Evolutionary conservation across 202 grass and related monocot genomes (phyloP), one percentile per base, ranked within the genome.

Genomic region (Bolboschoenoplectus hybrid): DNA sequence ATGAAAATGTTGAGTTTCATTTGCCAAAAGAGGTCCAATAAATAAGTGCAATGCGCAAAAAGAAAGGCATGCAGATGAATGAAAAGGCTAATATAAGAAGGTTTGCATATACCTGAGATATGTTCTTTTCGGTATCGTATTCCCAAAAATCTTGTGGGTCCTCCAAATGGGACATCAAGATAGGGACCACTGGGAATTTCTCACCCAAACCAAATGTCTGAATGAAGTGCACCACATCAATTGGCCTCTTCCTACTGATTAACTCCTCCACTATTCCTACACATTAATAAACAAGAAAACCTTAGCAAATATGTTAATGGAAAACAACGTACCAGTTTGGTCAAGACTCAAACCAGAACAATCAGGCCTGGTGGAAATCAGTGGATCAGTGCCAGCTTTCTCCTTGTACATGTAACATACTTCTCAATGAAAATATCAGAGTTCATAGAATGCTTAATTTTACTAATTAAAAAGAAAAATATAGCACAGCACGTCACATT

Each of bases 181-280:
- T 75, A 45, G 40, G 40, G 67, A 71, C 5, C 39, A 71, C 67
- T 45, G 40, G 67, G 7, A 71, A 71, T 44, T 44, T 46, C 67
- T 71, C 67, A 45, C 67, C 14, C 67, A 71, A 71, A 71, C 40
- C 67, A 71, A 71, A 45, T 71, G 40, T 40, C 67, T 71, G 64
- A 14, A 67, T 67, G 40, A 45, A 46, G 41, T 72, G 44, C 47
- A 75, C 44, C 17, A 10, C 47, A 49, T 75, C 71, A 53, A 76
- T 76, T 76, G 46, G 72, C 19, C 72, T 76, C 72, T 76, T 76
- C 72, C 72, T 76, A 76, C 11, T 53, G 38, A 71, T 71, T n/a
- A 76, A 53, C 72, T 76, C 72, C 46, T 76, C 49, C 9, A 36
- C 46, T 35, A 36, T 53, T 53, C 26, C 72, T 76, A 57, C 2